phyloP scores from a whole-genome alignment of 2,329 filamentous ascomycete species.

The Aspergillus novofumigatus region DNA sequence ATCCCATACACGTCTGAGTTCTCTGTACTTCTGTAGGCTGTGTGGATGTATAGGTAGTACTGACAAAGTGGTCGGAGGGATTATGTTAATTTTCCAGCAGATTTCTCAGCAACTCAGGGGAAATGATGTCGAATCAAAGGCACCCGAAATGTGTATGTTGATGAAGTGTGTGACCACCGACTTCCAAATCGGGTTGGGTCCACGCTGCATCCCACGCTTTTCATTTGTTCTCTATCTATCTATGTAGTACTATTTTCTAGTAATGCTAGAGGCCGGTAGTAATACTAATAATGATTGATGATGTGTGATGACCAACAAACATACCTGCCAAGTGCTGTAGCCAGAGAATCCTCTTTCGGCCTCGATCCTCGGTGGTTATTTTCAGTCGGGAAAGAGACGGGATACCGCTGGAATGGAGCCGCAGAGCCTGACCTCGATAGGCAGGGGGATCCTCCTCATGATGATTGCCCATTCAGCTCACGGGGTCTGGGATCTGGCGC shows the following conservation, averaged over 20 bases:
- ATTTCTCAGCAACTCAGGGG: background rate
- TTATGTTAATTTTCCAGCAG: background rate
- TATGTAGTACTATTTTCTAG: background rate
- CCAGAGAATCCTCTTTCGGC: constrained; percentile 5
- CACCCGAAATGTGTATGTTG: background rate
- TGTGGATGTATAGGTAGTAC: background rate
- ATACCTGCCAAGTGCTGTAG: background rate
- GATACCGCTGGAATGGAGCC: constrained; percentile 21
- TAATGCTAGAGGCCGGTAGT: background rate
- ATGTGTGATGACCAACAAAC: background rate
- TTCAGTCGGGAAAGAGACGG: constrained; percentile 10
- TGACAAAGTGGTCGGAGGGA: background rate
- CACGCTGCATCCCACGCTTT: constrained; percentile 19
- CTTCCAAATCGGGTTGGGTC: constrained; percentile 13
- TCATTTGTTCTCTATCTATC: constrained; percentile 4
- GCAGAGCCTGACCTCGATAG: constrained; percentile 10
- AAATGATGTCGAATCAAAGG: background rate
- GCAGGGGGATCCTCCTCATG: constrained; percentile 10
- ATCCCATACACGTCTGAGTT: background rate
- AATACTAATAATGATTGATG: background rate
- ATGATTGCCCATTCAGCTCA: background rate
- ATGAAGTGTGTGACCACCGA: constrained; percentile 15
- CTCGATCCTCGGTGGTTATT: constrained; percentile 5
- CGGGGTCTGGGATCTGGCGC: constrained; percentile 4
- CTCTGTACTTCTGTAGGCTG: background rate